Evolutionary conservation across 2,329 filamentous ascomycete species (phyloP).

Genomic region (Chrysoporthe austroafricana): DNA sequence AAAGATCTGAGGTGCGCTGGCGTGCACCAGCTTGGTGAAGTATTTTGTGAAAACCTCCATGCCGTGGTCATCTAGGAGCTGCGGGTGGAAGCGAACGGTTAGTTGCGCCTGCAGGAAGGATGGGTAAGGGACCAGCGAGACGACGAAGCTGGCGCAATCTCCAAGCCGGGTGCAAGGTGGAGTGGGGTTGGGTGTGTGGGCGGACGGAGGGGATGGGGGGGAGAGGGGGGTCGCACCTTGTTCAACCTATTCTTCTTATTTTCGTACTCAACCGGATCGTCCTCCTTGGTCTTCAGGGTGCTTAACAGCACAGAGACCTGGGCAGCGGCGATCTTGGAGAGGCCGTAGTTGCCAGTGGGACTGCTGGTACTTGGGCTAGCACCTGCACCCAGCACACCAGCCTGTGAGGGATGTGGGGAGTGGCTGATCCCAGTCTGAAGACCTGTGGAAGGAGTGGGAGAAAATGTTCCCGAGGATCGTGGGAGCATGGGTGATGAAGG

Average conservation of each 20-base stretch:
- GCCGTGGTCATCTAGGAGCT: constrained; percentile 96
- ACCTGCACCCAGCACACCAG: constrained; percentile 61
- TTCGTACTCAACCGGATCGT: constrained; percentile 85
- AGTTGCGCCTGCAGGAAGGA: neutral
- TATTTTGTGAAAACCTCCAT: constrained; percentile 99
- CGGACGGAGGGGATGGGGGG: too few species aligned
- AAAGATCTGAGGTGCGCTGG: constrained; percentile 92
- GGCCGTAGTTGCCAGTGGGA: constrained; percentile 65
- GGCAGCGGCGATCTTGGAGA: constrained; percentile 92
- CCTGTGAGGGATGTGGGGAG: constrained; percentile 61
- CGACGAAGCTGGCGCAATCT: neutral
- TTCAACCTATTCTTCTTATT: constrained; percentile 87
- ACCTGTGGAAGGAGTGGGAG: constrained; percentile 62
- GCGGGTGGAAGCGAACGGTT: constrained; percentile 18
- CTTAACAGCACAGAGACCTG: constrained; percentile 94
- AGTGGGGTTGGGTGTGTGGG: neutral
- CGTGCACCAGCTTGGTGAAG: constrained; percentile 88
- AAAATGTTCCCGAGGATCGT: constrained; percentile 66
- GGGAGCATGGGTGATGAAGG: constrained; percentile 55
- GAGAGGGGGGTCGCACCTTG: constrained; percentile 65
- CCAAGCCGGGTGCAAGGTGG: neutral
- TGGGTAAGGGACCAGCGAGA: neutral
- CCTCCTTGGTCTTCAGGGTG: constrained; percentile 93
- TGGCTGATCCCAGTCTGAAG: constrained; percentile 60
- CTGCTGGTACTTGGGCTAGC: constrained; percentile 65